A percentile compares a stretch with the other conserved stretches of the same genome.
Evolutionary conservation across 495 filamentous ascomycete species (phyloP).

Genomic region (Patellaria atrata): DNA sequence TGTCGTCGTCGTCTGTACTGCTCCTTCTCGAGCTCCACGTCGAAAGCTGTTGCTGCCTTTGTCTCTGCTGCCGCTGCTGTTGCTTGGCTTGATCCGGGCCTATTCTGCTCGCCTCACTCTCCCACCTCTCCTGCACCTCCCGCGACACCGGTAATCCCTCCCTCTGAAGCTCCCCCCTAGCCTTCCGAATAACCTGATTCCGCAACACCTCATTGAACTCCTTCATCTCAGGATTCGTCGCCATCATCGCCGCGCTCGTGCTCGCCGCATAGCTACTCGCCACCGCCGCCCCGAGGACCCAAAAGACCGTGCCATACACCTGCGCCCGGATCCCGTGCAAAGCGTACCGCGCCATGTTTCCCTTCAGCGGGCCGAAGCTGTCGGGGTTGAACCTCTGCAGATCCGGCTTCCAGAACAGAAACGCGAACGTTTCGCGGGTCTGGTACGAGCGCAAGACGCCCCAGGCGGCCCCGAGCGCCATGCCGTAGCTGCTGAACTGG

Average conservation of each 20-base stretch:
- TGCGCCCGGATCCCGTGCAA: slow-evolving; percentile 11
- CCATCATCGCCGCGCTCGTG: slow-evolving; percentile 1
- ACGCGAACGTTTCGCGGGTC: slow-evolving; percentile 8
- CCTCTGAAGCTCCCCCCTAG: neutral
- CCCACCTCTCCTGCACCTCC: neutral
- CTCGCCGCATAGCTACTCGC: slow-evolving; percentile 2
- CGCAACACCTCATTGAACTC: slow-evolving; percentile 7
- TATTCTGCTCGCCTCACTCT: neutral
- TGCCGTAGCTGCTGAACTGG: slow-evolving; percentile 3
- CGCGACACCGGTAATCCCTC: neutral
- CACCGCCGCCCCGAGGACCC: slow-evolving; percentile 7
- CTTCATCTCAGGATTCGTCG: slow-evolving; percentile 6
- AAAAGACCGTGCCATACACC: slow-evolving; percentile 3
- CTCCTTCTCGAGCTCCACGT: neutral
- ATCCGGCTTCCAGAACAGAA: slow-evolving; percentile 15
- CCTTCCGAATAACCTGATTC: neutral
- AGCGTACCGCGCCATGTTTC: slow-evolving; percentile 6
- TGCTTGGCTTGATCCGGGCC: neutral
- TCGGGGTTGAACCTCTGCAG: slow-evolving; percentile 13
- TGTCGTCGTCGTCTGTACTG: slow-evolving; percentile 5
- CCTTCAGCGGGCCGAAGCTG: slow-evolving; percentile 14
- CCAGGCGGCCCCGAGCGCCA: slow-evolving; percentile 1
- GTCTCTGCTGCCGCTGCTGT: neutral
- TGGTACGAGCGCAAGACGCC: slow-evolving; percentile 7
- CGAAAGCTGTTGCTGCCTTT: neutral